A percentile compares a stretch with the other conserved stretches of the same genome.
phyloP scores from a whole-genome alignment of 441 rosid species.

The Erodium texanum region DNA sequence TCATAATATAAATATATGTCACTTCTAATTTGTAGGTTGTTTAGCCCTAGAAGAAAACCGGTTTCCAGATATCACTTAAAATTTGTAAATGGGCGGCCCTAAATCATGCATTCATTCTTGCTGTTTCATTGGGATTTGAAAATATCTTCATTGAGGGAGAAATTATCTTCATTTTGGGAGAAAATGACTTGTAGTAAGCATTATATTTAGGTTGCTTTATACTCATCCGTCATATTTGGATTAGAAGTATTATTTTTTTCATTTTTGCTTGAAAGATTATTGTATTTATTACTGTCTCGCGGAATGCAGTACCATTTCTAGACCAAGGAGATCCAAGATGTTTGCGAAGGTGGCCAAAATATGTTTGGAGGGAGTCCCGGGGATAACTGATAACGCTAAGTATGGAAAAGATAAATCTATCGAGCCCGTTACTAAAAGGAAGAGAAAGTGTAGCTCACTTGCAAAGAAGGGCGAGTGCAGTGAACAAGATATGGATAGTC shows the following conservation, averaged over 20 bases:
- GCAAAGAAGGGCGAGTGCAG: no score
- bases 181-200: no score
- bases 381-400: constrained; percentile 13
- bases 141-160: no score
- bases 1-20: no score
- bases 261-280: neutral
- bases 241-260: neutral
- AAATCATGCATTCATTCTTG: no score
- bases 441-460: no score
- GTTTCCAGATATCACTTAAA: neutral
- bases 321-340: constrained; percentile 17
- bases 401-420: neutral
- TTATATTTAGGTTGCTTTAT: neutral
- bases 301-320: constrained; percentile 22
- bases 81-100: neutral
- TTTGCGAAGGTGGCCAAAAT: constrained; percentile 10
- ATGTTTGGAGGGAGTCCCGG: constrained; percentile 14
- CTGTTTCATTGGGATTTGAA: no score
- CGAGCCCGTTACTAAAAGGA: no score
- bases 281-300: neutral
- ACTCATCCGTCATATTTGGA: neutral
- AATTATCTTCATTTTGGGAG: no score
- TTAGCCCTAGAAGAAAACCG: no score
- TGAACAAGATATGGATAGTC: no score
- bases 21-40: no score